A percentile compares a stretch with the other conserved stretches of the same genome.
These are phyloP conservation scores for Erodium texanum DNA, from an alignment of 441 rosid genomes.

Conservation along the genomic window DNA sequence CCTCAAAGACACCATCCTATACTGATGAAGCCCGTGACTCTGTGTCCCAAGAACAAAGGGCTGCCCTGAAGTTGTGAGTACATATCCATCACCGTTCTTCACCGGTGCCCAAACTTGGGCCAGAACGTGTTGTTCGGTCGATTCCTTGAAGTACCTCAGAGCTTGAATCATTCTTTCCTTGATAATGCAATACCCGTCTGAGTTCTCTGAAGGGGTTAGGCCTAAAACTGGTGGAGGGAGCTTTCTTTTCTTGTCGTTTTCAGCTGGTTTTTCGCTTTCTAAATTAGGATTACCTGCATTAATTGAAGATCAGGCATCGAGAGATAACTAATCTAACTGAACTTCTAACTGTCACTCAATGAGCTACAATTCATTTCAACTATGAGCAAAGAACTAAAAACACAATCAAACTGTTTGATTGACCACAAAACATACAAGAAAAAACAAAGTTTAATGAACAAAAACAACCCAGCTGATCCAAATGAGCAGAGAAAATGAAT, in stretches of 20 bases:
- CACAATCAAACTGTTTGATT: not conserved
- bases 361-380: not conserved
- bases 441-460: no score
- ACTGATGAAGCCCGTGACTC: slow-evolving; percentile 62
- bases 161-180: slow-evolving; percentile 89
- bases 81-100: slow-evolving; percentile 43
- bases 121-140: slow-evolving; percentile 67
- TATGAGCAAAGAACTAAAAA: not conserved
- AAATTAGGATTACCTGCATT: slow-evolving; percentile 47
- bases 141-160: slow-evolving; percentile 64
- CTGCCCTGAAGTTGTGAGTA: slow-evolving; percentile 77
- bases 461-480: no score
- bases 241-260: slow-evolving; percentile 27
- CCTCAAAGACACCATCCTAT: slow-evolving; percentile 70
- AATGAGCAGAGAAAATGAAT: no score
- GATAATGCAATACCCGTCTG: slow-evolving; percentile 50
- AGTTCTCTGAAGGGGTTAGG: slow-evolving; percentile 41
- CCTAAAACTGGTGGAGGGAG: slow-evolving; percentile 44
- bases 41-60: slow-evolving; percentile 77
- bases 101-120: slow-evolving; percentile 96
- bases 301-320: slow-evolving; percentile 15
- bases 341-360: not conserved
- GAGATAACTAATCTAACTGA: slow-evolving; percentile 8
- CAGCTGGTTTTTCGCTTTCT: slow-evolving; percentile 28
- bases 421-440: not conserved